phyloP scores from a whole-genome alignment of 352 stramenopile genomes.

The Globisporangium cederbergense region DNA sequence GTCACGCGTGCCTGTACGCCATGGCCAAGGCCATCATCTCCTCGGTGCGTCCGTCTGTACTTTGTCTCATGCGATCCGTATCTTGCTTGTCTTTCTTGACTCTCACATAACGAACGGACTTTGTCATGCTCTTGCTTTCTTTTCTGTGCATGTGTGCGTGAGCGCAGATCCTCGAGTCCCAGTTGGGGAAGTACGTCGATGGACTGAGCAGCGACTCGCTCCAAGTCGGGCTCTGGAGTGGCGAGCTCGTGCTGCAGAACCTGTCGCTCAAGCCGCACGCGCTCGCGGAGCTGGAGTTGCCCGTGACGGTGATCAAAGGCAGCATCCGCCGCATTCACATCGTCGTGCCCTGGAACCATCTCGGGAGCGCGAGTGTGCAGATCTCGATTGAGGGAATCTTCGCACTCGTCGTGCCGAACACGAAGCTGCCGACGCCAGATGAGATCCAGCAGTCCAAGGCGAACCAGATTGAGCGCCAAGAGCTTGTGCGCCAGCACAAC shows the following conservation, averaged over 20 bases:
- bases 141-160: not conserved
- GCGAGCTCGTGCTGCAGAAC: constrained; percentile 71
- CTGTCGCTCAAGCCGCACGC: constrained; percentile 77
- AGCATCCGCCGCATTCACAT: constrained; percentile 63
- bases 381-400: constrained; percentile 71
- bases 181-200: constrained; percentile 82
- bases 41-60: constrained; percentile 7
- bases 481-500: constrained; percentile 66
- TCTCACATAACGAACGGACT: not conserved
- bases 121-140: not conserved
- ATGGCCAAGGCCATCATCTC: constrained; percentile 25
- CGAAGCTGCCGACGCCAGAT: constrained; percentile 36
- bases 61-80: not conserved
- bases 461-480: constrained; percentile 60
- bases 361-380: constrained; percentile 74
- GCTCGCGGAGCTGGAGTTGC: constrained; percentile 70
- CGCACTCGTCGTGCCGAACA: constrained; percentile 66
- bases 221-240: constrained; percentile 81
- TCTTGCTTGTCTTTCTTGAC: too few relatives aligned
- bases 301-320: constrained; percentile 59
- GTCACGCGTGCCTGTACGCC: not conserved
- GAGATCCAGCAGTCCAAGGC: constrained; percentile 56
- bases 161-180: constrained; percentile 61
- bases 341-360: constrained; percentile 83
- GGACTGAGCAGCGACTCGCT: constrained; percentile 73